These are phyloP conservation scores for Alisma plantagoaquatica DNA, from an alignment of 106 monocot species.

Conservation along the genomic window DNA sequence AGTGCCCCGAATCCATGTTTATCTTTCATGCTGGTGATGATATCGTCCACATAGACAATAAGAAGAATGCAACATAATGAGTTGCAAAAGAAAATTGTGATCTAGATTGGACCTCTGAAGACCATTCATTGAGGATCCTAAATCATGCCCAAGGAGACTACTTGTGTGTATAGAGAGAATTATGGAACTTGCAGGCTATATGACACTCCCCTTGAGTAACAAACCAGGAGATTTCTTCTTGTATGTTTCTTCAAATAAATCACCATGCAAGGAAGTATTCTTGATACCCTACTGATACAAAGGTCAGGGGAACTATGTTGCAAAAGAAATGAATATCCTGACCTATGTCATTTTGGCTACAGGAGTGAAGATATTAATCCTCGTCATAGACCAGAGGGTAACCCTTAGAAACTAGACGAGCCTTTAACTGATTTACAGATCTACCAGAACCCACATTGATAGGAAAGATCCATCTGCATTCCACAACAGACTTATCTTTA, in stretches of 20 bases:
- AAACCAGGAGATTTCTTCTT: neutral
- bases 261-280: neutral
- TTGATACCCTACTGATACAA: neutral
- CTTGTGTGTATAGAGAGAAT: neutral
- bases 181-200: no score
- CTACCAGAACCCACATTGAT: neutral
- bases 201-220: no score
- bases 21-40: no score
- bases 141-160: neutral
- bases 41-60: no score
- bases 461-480: neutral
- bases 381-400: neutral
- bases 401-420: neutral
- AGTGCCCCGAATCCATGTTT: no score
- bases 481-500: neutral
- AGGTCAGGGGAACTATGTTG: neutral
- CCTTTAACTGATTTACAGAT: neutral
- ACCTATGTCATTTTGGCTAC: neutral
- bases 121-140: no score
- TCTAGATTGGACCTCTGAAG: no score
- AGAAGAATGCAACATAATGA: no score
- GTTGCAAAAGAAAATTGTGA: no score
- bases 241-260: neutral
- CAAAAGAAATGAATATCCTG: neutral
- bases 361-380: neutral